phyloP scores from a whole-genome alignment of 805 yeast species.

The Hagleromyces aurorensis region DNA sequence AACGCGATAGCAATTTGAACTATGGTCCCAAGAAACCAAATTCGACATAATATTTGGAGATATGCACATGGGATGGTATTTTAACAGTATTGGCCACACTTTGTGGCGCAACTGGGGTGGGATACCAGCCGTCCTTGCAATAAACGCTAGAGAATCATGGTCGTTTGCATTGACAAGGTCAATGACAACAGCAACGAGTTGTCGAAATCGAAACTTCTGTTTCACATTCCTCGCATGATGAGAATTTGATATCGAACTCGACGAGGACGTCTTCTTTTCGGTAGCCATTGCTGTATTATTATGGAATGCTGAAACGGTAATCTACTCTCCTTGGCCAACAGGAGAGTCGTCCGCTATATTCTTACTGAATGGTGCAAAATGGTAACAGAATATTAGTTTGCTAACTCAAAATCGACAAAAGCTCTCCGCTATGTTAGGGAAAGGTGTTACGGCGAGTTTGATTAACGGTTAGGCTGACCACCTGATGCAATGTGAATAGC shows the following conservation, averaged over 20 bases:
- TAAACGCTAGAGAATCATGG: conserved; percentile 64
- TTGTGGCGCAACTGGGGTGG: conserved; percentile 73
- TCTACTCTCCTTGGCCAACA: too few species aligned
- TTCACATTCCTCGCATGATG: conserved; percentile 25
- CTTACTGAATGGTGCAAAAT: too few species aligned
- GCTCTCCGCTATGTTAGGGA: too few species aligned
- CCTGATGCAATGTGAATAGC: too few species aligned
- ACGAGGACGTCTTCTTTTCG: conserved; percentile 12
- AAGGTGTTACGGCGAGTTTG: too few species aligned
- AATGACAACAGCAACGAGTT: conserved; percentile 42
- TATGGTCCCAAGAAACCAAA: conserved; percentile 24
- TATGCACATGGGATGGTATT: conserved; percentile 77
- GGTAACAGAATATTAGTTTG: too few species aligned
- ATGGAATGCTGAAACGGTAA: neutral
- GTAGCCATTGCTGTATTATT: neutral
- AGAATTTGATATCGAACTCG: conserved; percentile 10
- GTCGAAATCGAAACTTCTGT: conserved; percentile 22
- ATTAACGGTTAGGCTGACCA: too few species aligned
- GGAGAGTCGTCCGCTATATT: too few species aligned
- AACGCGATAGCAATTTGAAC: conserved; percentile 8
- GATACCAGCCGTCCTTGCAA: conserved; percentile 77
- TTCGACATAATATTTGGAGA: conserved; percentile 68
- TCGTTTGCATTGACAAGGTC: conserved; percentile 51
- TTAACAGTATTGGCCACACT: conserved; percentile 79
- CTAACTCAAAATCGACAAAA: too few species aligned